Percentiles rank a stretch among this genome's conserved stretches.
Conservation (phyloP, 1,139 yeast species). For the Candida labiduridarum region DNA sequence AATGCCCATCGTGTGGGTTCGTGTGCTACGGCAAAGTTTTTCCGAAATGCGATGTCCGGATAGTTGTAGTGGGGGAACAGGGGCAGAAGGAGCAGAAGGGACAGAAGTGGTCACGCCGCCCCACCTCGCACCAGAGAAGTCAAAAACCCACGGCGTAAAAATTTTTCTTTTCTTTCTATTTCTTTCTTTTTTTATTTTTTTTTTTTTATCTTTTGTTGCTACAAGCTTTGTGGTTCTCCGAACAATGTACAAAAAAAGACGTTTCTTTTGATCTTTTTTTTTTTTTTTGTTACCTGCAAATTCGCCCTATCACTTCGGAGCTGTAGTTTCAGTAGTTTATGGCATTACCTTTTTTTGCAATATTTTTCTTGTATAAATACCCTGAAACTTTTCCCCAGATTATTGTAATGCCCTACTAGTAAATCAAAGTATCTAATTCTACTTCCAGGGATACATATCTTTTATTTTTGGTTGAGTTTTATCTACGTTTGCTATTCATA, state of each 20-base stretch:
- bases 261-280: not conserved
- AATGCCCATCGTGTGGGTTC: too few species aligned
- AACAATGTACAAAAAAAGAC: not conserved
- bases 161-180: not conserved
- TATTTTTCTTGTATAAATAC: not conserved
- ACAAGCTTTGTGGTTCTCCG: not conserved
- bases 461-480: not conserved
- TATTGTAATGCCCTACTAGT: not conserved
- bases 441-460: not conserved
- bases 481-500: too few species aligned
- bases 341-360: not conserved
- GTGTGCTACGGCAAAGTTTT: too few species aligned
- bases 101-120: too few species aligned
- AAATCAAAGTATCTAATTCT: not conserved
- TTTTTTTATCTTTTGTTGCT: not conserved
- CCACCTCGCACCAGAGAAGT: not conserved
- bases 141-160: not conserved
- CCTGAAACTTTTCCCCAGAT: not conserved
- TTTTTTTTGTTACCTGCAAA: not conserved
- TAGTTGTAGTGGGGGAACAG: too few species aligned
- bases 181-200: not conserved
- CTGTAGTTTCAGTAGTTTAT: not conserved
- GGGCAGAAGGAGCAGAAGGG: too few species aligned
- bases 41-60: too few species aligned
- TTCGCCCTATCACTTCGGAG: not conserved